These are phyloP conservation scores for Haematococcus sp. DNA, from an alignment of 139 green algal genomes.

Conservation along the genomic window DNA sequence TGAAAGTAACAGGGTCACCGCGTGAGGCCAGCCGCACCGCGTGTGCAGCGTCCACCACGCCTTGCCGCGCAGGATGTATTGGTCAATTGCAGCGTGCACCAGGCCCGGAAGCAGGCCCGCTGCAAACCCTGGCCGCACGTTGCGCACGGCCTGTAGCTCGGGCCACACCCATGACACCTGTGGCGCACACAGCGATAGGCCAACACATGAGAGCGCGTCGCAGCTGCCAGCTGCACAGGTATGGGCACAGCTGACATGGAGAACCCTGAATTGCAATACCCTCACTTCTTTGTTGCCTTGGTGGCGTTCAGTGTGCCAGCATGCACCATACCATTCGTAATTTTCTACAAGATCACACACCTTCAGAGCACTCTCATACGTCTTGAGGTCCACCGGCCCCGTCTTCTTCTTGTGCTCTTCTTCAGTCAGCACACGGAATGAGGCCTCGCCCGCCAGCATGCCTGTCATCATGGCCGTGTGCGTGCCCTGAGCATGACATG, in stretches of 20 bases:
- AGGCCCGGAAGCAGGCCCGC: conserved; percentile 67
- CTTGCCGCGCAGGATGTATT: conserved; percentile 66
- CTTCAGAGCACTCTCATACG: conserved; percentile 53
- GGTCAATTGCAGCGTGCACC: conserved; percentile 69
- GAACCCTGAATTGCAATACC: too few species aligned
- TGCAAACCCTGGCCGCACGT: conserved; percentile 80
- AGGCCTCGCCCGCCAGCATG: conserved; percentile 82
- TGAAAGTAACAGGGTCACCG: too few species aligned
- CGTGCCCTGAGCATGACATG: conserved; percentile 51
- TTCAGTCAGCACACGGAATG: conserved; percentile 50
- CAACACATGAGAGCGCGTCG: conserved; percentile 18
- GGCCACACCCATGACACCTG: conserved; percentile 70
- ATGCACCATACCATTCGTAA: too few species aligned
- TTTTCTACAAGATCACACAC: too few species aligned
- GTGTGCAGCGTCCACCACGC: conserved; percentile 87
- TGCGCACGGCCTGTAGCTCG: conserved; percentile 69
- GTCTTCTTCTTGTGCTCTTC: conserved; percentile 9
- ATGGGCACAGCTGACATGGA: too few species aligned
- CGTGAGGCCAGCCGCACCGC: conserved; percentile 26
- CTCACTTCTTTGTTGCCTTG: too few species aligned
- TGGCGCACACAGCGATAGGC: conserved; percentile 9
- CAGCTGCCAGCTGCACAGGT: too few species aligned
- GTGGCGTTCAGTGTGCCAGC: too few species aligned
- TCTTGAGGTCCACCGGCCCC: conserved; percentile 45
- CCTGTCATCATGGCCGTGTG: conserved; percentile 94